Conservation (phyloP, 148 eudicot species). For the Vaccinium macrocarpon region DNA sequence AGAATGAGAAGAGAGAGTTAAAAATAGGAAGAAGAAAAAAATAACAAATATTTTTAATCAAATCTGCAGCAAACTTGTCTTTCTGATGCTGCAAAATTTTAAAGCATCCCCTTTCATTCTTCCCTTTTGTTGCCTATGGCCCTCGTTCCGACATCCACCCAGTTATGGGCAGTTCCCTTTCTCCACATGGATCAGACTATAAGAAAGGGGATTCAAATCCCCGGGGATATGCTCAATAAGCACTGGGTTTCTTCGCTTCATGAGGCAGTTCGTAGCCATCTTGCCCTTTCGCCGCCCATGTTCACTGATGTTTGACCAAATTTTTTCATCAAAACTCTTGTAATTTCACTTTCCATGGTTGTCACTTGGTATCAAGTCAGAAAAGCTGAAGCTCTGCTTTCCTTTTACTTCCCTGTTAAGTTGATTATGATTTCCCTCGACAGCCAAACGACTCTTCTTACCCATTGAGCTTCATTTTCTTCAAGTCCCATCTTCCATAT, state of each 20-base stretch:
- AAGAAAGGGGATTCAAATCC: neutral
- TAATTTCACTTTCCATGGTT: neutral
- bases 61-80: neutral
- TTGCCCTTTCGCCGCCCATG: neutral
- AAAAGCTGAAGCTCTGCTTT: neutral
- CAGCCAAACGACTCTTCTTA: neutral
- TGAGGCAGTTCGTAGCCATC: neutral
- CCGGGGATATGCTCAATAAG: neutral
- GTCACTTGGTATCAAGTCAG: neutral
- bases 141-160: neutral
- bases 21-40: neutral
- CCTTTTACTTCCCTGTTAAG: neutral
- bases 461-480: neutral
- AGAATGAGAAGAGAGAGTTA: neutral
- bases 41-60: neutral
- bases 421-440: neutral
- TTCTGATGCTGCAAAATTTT: neutral
- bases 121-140: neutral
- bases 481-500: constrained; percentile 24
- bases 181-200: neutral
- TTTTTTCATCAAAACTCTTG: neutral
- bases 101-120: neutral
- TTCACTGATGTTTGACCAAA: neutral
- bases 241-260: neutral
- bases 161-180: neutral